Percentiles rank a stretch among this genome's conserved stretches.
Conservation (phyloP, 805 yeast species). For the Torulaspora maleeae region DNA sequence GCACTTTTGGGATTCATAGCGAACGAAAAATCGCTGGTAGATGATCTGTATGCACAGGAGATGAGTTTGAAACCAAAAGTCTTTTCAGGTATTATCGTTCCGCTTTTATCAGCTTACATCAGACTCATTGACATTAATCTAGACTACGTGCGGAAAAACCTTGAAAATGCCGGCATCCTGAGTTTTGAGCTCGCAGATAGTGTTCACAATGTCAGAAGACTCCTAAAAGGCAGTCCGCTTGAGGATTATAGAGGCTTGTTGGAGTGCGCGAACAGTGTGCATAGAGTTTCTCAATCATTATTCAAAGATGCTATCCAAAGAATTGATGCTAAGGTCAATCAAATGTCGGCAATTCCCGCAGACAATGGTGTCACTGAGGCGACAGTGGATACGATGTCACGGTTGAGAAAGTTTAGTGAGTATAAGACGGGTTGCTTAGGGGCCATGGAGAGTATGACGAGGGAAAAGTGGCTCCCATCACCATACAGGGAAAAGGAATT, state of each 20-base stretch:
- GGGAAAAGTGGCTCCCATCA: conserved; percentile 66
- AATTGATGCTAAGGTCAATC: conserved; percentile 48
- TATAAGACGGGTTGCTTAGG: conserved; percentile 47
- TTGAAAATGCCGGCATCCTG: conserved; percentile 47
- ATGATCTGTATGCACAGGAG: conserved; percentile 40
- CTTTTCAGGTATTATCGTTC: conserved; percentile 35
- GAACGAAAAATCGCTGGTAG: conserved; percentile 46
- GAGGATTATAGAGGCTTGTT: conserved; percentile 22
- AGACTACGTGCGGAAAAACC: conserved; percentile 39
- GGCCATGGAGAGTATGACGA: conserved; percentile 48
- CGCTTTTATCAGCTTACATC: conserved; percentile 39
- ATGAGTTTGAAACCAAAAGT: conserved; percentile 28
- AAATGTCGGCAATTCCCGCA: conserved; percentile 48
- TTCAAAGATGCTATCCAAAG: conserved; percentile 53
- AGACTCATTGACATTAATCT: conserved; percentile 39
- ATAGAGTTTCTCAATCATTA: conserved; percentile 37
- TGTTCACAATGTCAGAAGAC: conserved; percentile 35
- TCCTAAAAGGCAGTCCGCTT: conserved; percentile 31
- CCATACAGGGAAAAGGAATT: conserved; percentile 37
- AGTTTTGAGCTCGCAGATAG: conserved; percentile 57
- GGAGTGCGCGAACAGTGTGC: conserved; percentile 26
- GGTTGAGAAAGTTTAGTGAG: conserved; percentile 60
- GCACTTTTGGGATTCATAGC: conserved; percentile 47
- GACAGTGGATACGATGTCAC: conserved; percentile 67
- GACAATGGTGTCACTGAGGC: conserved; percentile 70